Evolutionary conservation across 2,329 filamentous ascomycete species (phyloP).

Genomic region (Ophiostoma perfectum): DNA sequence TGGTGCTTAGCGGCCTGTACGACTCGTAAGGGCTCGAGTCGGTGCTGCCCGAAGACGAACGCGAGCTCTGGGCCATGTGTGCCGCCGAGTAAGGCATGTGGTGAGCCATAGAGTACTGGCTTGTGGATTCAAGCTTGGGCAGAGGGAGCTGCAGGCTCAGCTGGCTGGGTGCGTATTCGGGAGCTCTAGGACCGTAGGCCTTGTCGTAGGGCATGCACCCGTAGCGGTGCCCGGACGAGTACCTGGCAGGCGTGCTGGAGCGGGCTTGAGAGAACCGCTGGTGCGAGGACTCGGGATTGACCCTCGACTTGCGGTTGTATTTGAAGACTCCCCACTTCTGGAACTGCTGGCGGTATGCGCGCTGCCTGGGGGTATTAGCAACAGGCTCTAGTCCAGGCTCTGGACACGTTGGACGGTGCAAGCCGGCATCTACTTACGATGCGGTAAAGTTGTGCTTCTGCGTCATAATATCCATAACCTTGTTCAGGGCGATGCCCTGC

Average conservation of each 20-base stretch:
- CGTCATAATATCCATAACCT: conserved; percentile 13
- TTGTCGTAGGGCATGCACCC: background rate
- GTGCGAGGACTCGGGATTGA: background rate
- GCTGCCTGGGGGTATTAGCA: conserved; percentile 4
- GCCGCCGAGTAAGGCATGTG: background rate
- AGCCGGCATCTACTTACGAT: conserved; percentile 12
- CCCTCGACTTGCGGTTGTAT: conserved; percentile 19
- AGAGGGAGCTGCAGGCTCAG: background rate
- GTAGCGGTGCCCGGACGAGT: background rate
- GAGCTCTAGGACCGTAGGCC: background rate
- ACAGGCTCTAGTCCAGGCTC: too few relatives aligned
- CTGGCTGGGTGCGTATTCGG: too few relatives aligned
- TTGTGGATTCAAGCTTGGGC: background rate
- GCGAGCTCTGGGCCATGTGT: background rate
- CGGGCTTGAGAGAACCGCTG: too few relatives aligned
- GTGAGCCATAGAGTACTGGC: background rate
- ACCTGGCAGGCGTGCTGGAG: background rate
- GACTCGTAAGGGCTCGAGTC: background rate
- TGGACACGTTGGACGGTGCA: too few relatives aligned
- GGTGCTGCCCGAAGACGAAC: background rate
- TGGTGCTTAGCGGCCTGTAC: too few relatives aligned
- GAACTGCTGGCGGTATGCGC: conserved; percentile 22
- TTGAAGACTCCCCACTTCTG: conserved; percentile 14
- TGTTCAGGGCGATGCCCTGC: background rate
- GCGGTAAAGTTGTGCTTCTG: background rate